Conservation (phyloP, 2,329 filamentous ascomycete species). For the Pestalotiopsis sp. region DNA sequence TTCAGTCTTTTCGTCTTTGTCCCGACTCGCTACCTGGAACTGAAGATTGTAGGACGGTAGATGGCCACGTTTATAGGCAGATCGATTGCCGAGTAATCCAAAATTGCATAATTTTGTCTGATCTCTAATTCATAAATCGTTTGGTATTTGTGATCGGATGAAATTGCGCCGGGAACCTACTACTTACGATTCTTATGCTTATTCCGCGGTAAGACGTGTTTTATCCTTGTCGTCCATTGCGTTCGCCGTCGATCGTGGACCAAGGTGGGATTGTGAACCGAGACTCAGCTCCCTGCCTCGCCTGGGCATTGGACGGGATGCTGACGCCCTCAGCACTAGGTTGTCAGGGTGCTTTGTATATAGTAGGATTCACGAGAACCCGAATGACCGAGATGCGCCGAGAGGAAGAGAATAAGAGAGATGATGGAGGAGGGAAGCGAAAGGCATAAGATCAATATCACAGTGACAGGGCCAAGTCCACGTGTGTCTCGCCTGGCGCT, state of each 20-base stretch:
- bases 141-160: not conserved
- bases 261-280: not conserved
- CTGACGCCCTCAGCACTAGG: not conserved
- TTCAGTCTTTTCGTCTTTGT: conserved; percentile 50
- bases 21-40: conserved; percentile 51
- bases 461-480: not conserved
- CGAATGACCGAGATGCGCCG: not conserved
- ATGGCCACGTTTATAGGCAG: not conserved
- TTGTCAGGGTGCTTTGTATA: not conserved
- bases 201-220: not conserved
- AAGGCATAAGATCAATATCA: not conserved
- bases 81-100: not conserved
- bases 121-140: no score
- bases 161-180: not conserved
- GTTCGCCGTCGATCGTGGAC: not conserved
- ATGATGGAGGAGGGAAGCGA: not conserved
- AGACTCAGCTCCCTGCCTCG: not conserved
- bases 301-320: not conserved
- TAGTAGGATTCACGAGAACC: not conserved
- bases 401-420: not conserved
- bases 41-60: conserved; percentile 45
- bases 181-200: not conserved
- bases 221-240: not conserved
- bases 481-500: not conserved
- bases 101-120: not conserved